Conservation (phyloP, 2,329 filamentous ascomycete genomes). For the Colletotrichum eleusines region DNA sequence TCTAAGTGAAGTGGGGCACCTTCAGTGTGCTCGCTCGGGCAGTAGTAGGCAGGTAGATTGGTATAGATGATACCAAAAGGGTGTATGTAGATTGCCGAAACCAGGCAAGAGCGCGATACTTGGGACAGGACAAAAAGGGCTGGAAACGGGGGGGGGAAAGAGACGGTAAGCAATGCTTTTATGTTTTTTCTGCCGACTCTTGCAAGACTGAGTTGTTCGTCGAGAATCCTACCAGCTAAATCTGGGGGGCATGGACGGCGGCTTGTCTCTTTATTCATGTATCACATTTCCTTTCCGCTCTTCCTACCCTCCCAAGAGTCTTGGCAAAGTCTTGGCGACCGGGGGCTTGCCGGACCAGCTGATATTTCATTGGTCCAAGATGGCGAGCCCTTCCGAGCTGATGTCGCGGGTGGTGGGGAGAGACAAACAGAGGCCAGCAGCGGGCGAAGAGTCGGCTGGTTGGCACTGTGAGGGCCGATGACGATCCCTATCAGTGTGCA, state of each 20-base stretch:
- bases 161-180: constrained; percentile 38
- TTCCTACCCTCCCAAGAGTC: constrained; percentile 38
- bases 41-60: constrained; percentile 7
- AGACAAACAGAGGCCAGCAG: constrained; percentile 1
- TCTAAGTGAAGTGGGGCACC: constrained; percentile 30
- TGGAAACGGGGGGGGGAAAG: constrained; percentile 6
- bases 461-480: not conserved
- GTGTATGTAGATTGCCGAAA: constrained; percentile 31
- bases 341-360: constrained; percentile 27
- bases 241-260: constrained; percentile 37
- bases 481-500: not conserved
- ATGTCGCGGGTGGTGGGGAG: constrained; percentile 32
- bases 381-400: constrained; percentile 38
- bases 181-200: constrained; percentile 37
- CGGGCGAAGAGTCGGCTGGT: not conserved
- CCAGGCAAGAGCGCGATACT: constrained; percentile 19
- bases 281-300: constrained; percentile 42
- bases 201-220: constrained; percentile 20
- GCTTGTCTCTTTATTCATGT: constrained; percentile 41
- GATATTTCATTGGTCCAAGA: constrained; percentile 26
- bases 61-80: not conserved
- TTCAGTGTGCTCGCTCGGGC: too few relatives aligned
- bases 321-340: constrained; percentile 41
- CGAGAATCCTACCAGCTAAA: constrained; percentile 18
- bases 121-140: constrained; percentile 6